These are phyloP conservation scores for Margaritispora aquatica DNA, from an alignment of 495 filamentous ascomycete genomes.

Conservation along the genomic window DNA sequence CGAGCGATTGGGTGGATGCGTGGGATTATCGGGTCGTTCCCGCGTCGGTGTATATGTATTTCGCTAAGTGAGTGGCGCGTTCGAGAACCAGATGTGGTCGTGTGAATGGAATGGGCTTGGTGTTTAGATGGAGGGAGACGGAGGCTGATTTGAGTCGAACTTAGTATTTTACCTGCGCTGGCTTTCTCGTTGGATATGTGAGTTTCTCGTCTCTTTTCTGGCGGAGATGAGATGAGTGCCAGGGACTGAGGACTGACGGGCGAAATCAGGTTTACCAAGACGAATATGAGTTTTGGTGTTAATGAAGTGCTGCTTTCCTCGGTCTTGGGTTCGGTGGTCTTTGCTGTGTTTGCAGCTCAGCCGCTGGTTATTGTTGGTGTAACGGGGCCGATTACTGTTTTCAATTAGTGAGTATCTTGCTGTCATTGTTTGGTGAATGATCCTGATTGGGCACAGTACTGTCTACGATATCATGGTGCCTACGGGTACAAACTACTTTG, in stretches of 20 bases:
- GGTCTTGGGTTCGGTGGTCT: slow-evolving; percentile 71
- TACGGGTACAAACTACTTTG: slow-evolving; percentile 64
- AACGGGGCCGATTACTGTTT: slow-evolving; percentile 83
- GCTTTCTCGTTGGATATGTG: slow-evolving; percentile 86
- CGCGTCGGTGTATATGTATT: slow-evolving; percentile 84
- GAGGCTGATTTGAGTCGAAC: slow-evolving; percentile 1
- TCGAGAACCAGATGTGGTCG: too few relatives aligned
- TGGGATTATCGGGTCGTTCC: slow-evolving; percentile 82
- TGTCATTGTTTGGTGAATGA: background rate
- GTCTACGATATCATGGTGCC: slow-evolving; percentile 76
- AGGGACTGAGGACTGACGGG: slow-evolving; percentile 6
- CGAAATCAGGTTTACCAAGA: slow-evolving; percentile 58
- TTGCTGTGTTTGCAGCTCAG: slow-evolving; percentile 68
- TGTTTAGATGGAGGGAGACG: background rate
- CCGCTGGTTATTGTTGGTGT: slow-evolving; percentile 85
- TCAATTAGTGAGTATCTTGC: slow-evolving; percentile 54
- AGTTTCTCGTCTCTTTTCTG: slow-evolving; percentile 3
- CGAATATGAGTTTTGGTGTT: slow-evolving; percentile 70
- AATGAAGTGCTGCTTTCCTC: slow-evolving; percentile 80
- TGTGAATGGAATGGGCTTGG: too few relatives aligned
- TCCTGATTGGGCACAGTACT: slow-evolving; percentile 36
- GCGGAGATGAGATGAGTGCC: background rate
- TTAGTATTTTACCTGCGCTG: slow-evolving; percentile 71
- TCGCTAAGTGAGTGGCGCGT: slow-evolving; percentile 73
- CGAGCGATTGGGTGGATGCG: slow-evolving; percentile 74